phyloP scores from a whole-genome alignment of 164 flowering plant genomes.

The Kalanchoe fedtschenkoi region DNA sequence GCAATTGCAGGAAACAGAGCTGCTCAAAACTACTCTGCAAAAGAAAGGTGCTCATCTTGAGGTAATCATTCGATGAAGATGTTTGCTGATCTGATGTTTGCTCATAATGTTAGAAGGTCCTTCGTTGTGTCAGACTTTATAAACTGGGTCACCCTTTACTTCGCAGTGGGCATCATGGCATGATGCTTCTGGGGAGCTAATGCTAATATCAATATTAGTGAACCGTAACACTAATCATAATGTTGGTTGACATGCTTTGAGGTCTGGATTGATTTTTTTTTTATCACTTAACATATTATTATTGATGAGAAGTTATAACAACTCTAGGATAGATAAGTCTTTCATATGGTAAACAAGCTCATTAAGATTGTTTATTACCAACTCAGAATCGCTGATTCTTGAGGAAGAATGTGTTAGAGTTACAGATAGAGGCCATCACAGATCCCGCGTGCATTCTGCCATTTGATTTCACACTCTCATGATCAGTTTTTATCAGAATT shows the following conservation, averaged over 20 bases:
- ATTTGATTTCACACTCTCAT: background rate
- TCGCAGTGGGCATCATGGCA: no score
- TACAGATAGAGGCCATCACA: no score
- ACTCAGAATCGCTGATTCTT: no score
- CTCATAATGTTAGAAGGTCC: background rate
- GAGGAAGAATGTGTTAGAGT: no score
- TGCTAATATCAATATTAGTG: background rate
- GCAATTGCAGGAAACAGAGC: slow-evolving; percentile 30
- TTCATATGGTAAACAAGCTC: no score
- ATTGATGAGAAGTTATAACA: background rate
- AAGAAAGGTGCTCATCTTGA: slow-evolving; percentile 26
- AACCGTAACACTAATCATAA: background rate
- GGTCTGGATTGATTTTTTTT: background rate
- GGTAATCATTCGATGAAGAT: slow-evolving; percentile 17
- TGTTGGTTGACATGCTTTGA: background rate
- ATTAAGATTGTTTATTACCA: no score
- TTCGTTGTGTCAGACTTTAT: background rate
- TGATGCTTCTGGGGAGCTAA: background rate
- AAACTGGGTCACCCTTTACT: slow-evolving; percentile 4
- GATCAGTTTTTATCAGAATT: background rate
- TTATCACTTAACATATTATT: background rate
- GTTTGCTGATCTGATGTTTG: background rate
- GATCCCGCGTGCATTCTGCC: no score
- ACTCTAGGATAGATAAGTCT: background rate
- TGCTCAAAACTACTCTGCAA: slow-evolving; percentile 28